A percentile compares a stretch with the other conserved stretches of the same genome.
Evolutionary conservation across 2,329 filamentous ascomycete genomes (phyloP).

Genomic region (Metarhizium brunneum): DNA sequence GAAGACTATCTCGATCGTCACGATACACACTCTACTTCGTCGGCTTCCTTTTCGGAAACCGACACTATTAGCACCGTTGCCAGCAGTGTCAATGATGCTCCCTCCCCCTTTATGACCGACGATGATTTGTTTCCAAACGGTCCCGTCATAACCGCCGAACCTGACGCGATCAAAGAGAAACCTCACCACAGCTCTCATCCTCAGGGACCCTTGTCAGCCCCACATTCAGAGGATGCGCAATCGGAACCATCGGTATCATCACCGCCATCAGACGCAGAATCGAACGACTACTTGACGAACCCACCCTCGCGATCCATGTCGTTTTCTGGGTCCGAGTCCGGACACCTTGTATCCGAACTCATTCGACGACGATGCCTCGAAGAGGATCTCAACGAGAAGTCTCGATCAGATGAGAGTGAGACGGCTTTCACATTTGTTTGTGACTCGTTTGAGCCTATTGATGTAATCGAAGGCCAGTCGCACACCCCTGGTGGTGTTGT

Average conservation of each 20-base stretch:
- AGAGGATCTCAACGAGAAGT: slow-evolving; percentile 35
- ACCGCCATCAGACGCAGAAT: slow-evolving; percentile 22
- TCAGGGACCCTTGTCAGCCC: slow-evolving; percentile 26
- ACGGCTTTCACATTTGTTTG: slow-evolving; percentile 35
- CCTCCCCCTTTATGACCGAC: slow-evolving; percentile 30
- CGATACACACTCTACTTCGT: slow-evolving; percentile 21
- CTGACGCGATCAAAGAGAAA: slow-evolving; percentile 20
- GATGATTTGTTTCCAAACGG: slow-evolving; percentile 24
- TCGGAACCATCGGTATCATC: slow-evolving; percentile 33
- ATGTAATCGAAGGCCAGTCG: slow-evolving; percentile 19
- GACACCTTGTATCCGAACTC: slow-evolving; percentile 24
- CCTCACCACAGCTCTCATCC: slow-evolving; percentile 9
- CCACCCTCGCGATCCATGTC: slow-evolving; percentile 40
- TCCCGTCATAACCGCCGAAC: slow-evolving; percentile 36
- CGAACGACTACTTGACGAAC: slow-evolving; percentile 22
- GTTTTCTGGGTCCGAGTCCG: slow-evolving; percentile 42
- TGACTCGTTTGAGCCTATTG: slow-evolving; percentile 33
- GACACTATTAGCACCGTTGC: slow-evolving; percentile 28
- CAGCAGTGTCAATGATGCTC: slow-evolving; percentile 29
- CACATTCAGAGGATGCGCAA: slow-evolving; percentile 40
- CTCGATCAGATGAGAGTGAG: slow-evolving; percentile 35
- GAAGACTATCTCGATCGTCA: slow-evolving; percentile 36
- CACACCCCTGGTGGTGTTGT: slow-evolving; percentile 21
- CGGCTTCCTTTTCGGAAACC: slow-evolving; percentile 29
- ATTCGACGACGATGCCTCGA: slow-evolving; percentile 19